Conservation (phyloP, 257 asterid genomes). For the Lavandula angustifolia region DNA sequence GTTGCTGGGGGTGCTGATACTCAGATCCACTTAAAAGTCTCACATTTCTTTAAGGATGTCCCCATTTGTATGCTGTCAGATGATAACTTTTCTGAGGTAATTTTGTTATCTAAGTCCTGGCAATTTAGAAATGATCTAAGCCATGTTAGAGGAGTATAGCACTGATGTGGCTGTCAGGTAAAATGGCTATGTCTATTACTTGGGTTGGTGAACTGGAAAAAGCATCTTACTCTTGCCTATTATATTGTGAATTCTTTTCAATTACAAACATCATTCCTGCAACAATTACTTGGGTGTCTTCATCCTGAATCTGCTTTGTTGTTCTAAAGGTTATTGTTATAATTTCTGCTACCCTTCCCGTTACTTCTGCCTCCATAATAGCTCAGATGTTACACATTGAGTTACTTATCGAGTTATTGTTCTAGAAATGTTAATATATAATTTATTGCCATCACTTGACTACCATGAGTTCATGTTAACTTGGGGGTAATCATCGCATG, state of each 20-base stretch:
- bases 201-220: neutral
- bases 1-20: constrained; percentile 47
- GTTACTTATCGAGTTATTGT: constrained; percentile 9
- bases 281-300: constrained; percentile 1
- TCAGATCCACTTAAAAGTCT: constrained; percentile 56
- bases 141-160: constrained; percentile 18
- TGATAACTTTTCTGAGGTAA: constrained; percentile 75
- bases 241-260: neutral
- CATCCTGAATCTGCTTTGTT: constrained; percentile 4
- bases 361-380: neutral
- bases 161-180: constrained; percentile 17
- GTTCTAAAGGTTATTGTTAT: constrained; percentile 1
- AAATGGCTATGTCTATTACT: neutral
- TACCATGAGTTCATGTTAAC: constrained; percentile 21
- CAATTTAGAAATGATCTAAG: constrained; percentile 16
- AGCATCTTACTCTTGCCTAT: neutral
- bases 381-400: constrained; percentile 7
- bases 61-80: constrained; percentile 63
- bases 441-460: constrained; percentile 25
- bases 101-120: constrained; percentile 18
- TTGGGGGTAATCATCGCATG: constrained; percentile 19
- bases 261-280: constrained; percentile 5
- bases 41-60: constrained; percentile 56
- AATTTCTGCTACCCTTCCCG: constrained; percentile 7
- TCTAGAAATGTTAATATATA: constrained; percentile 3